Evolutionary conservation across 768 basidiomycete species (phyloP).

Genomic region (Amanita molliuscula): DNA sequence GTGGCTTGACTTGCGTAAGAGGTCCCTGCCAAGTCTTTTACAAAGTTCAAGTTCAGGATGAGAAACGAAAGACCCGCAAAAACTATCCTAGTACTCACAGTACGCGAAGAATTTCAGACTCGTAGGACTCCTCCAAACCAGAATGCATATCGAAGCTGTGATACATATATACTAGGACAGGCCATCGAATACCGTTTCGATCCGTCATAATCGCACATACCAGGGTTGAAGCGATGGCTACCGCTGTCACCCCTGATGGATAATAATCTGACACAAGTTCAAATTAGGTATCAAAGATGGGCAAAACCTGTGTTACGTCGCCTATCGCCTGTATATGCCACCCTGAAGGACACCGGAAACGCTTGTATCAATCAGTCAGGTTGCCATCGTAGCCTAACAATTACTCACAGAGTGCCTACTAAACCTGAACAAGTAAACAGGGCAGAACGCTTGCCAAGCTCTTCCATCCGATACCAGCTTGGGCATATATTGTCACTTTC

Average conservation of each 20-base stretch:
- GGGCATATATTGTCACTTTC: background rate
- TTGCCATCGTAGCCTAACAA: background rate
- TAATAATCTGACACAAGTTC: conserved; percentile 23
- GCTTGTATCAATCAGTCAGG: conserved; percentile 12
- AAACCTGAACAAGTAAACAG: conserved; percentile 61
- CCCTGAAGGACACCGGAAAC: conserved; percentile 61
- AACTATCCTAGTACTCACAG: conserved; percentile 27
- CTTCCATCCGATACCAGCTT: conserved; percentile 63
- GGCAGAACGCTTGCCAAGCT: conserved; percentile 62
- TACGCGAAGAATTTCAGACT: conserved; percentile 71
- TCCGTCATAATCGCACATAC: conserved; percentile 59
- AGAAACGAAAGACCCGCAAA: background rate
- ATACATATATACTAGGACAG: conserved; percentile 59
- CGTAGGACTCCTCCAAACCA: conserved; percentile 49
- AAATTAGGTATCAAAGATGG: background rate
- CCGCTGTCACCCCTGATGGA: conserved; percentile 54
- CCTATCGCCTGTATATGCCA: conserved; percentile 52
- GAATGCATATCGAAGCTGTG: conserved; percentile 42
- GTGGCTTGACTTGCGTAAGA: conserved; percentile 69
- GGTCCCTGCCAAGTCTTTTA: conserved; percentile 46
- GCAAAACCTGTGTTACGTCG: conserved; percentile 9
- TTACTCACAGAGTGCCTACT: conserved; percentile 45
- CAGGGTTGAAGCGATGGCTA: conserved; percentile 54
- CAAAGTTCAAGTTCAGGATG: background rate
- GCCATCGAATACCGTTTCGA: conserved; percentile 44